Evolutionary conservation across 768 basidiomycete genomes (phyloP), one percentile per base, ranked within the genome.

Genomic region (Suillus occidentalis): DNA sequence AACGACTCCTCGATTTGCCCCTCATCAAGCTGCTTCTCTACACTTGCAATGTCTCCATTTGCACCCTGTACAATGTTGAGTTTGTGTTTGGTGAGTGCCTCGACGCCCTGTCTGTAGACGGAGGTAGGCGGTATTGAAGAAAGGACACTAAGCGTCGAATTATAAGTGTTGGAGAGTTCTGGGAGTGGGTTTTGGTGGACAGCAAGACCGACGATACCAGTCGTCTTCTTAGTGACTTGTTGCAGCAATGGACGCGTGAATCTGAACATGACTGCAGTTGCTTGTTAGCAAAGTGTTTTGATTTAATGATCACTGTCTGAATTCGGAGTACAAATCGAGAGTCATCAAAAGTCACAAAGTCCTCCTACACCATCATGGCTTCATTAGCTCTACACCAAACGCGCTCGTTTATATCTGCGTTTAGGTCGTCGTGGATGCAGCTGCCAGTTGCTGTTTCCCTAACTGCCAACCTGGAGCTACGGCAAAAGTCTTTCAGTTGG

Each of bases 1-100:
- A 99, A 71, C 40, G 91, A 85, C 76, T 94, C 84, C 81, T 99
- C 96, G 50, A 97, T 92, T 70, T 93, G 87, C 0, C 94, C 93
- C 74, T 92, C 92, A 59, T 89, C 85, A 47, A 98, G 74, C 75
- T 85, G 84, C 73, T 83, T 86, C 80, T 97, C 96, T 10, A 84
- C 91, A 9, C 79, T 76, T 20, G 79, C 76, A 56, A 94, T 76
- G 68, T 94, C 86, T 34, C 87, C 89, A 40, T 86, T 85, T 47
- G 88, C 87, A 39, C 78, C 79, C 73, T 92, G 83, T 52, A 97
- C 83, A 63, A 93, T 84, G 71, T 80, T 84, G 65, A 97, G 84
- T 73, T 92, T 92, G 73, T 87, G 87, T 68, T 85, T 85, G n/a
- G 89, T 91, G 71, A 96, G 85, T 10, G 91, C 89, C 77, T 96